Percentiles rank a stretch among this genome's conserved stretches.
phyloP scores from a whole-genome alignment of 352 stramenopile genomes.

The Phytophthora pseudosyringae region DNA sequence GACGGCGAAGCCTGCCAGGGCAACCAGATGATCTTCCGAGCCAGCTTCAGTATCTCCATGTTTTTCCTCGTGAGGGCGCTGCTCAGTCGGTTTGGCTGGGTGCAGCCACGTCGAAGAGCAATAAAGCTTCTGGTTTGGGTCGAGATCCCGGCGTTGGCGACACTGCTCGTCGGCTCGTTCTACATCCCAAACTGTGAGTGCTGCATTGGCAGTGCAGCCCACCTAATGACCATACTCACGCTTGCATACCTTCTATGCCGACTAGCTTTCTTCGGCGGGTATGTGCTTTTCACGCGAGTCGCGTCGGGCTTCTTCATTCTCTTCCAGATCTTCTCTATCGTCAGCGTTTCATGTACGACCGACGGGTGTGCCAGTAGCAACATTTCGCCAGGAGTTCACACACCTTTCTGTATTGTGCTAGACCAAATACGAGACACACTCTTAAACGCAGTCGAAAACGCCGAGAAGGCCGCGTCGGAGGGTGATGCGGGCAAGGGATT shows the following conservation, averaged over 20 bases:
- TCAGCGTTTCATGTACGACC: conserved; percentile 74
- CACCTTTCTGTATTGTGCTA: conserved; percentile 11
- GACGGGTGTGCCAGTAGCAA: background rate
- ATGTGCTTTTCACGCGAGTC: conserved; percentile 59
- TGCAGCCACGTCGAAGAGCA: conserved; percentile 27
- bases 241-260: background rate
- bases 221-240: background rate
- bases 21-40: conserved; percentile 77
- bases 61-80: conserved; percentile 64
- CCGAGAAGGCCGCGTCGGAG: conserved; percentile 33
- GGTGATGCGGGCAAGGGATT: background rate
- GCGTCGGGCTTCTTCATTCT: conserved; percentile 77
- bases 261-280: conserved; percentile 71
- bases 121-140: conserved; percentile 42
- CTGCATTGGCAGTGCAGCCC: background rate
- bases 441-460: conserved; percentile 55
- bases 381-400: background rate
- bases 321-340: conserved; percentile 82
- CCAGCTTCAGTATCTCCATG: conserved; percentile 65
- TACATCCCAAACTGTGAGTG: conserved; percentile 70
- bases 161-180: conserved; percentile 69
- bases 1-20: conserved; percentile 57
- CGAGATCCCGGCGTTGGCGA: conserved; percentile 57
- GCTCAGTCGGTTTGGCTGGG: conserved; percentile 50
- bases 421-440: conserved; percentile 69